Evolutionary conservation across 768 basidiomycete genomes (phyloP).

Genomic region (Piloderma croceum): DNA sequence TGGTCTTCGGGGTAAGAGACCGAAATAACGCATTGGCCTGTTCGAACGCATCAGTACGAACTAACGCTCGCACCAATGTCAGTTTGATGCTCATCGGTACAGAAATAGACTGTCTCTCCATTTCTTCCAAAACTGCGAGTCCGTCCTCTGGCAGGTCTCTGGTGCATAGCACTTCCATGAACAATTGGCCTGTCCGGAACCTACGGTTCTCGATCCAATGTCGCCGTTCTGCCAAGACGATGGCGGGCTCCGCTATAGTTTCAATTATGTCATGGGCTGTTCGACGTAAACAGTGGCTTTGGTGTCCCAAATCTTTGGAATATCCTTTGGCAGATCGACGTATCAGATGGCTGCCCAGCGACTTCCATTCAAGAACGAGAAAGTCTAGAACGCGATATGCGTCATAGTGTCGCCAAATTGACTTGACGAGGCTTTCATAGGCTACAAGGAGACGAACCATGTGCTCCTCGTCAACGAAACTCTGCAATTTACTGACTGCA

Average conservation of each 20-base stretch:
- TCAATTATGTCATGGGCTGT: slow-evolving; percentile 22
- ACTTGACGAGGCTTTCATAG: slow-evolving; percentile 34
- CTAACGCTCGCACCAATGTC: slow-evolving; percentile 38
- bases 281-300: slow-evolving; percentile 30
- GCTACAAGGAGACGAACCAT: slow-evolving; percentile 23
- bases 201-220: slow-evolving; percentile 24
- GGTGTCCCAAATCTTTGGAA: no score
- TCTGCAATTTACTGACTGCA: slow-evolving; percentile 21
- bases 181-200: slow-evolving; percentile 30
- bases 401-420: slow-evolving; percentile 29
- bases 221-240: slow-evolving; percentile 16
- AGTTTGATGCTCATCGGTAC: slow-evolving; percentile 31
- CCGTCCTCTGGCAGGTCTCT: slow-evolving; percentile 31
- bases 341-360: slow-evolving; percentile 21
- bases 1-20: slow-evolving; percentile 21
- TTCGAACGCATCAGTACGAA: slow-evolving; percentile 30
- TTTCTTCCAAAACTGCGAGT: slow-evolving; percentile 33
- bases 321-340: not conserved
- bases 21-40: slow-evolving; percentile 41
- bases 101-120: slow-evolving; percentile 32
- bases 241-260: slow-evolving; percentile 28
- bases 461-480: slow-evolving; percentile 15
- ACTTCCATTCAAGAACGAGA: slow-evolving; percentile 34
- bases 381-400: slow-evolving; percentile 32
- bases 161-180: slow-evolving; percentile 36